These are phyloP conservation scores for Cytidiella melzeri DNA, from an alignment of 768 basidiomycete species.

Conservation along the genomic window DNA sequence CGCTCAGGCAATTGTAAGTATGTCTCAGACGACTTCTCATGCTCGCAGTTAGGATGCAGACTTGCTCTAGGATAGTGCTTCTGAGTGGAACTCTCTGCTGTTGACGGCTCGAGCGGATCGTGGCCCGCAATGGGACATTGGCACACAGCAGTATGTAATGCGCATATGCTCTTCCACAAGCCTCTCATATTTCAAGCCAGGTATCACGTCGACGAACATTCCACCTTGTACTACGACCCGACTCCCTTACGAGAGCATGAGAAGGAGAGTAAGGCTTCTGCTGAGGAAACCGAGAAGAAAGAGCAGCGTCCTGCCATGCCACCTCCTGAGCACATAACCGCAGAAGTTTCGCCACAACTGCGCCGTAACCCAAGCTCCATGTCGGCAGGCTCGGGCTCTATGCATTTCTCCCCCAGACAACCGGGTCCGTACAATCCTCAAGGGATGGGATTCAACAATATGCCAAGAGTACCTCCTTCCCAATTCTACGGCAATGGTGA, in stretches of 20 bases:
- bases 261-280: slow-evolving; percentile 19
- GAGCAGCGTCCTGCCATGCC: slow-evolving; percentile 13
- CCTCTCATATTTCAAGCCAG: slow-evolving; percentile 29
- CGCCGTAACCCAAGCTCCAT: slow-evolving; percentile 4
- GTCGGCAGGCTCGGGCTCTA: slow-evolving; percentile 1
- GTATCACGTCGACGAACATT: slow-evolving; percentile 70
- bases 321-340: slow-evolving; percentile 8
- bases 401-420: slow-evolving; percentile 18
- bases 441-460: slow-evolving; percentile 16
- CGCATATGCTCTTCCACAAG: neutral
- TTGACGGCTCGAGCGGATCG: slow-evolving; percentile 73
- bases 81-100: slow-evolving; percentile 81
- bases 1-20: slow-evolving; percentile 60
- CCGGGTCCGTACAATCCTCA: slow-evolving; percentile 23
- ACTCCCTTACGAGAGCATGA: slow-evolving; percentile 38
- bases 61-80: slow-evolving; percentile 62
- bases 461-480: slow-evolving; percentile 30
- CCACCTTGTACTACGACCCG: slow-evolving; percentile 70
- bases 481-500: slow-evolving; percentile 36
- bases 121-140: slow-evolving; percentile 85
- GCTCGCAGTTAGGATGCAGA: neutral
- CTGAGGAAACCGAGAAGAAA: slow-evolving; percentile 11
- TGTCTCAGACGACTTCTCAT: neutral
- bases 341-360: slow-evolving; percentile 12
- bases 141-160: slow-evolving; percentile 70